Conservation (phyloP, 805 yeast species). For the Metschnikowia drakensbergensis region DNA sequence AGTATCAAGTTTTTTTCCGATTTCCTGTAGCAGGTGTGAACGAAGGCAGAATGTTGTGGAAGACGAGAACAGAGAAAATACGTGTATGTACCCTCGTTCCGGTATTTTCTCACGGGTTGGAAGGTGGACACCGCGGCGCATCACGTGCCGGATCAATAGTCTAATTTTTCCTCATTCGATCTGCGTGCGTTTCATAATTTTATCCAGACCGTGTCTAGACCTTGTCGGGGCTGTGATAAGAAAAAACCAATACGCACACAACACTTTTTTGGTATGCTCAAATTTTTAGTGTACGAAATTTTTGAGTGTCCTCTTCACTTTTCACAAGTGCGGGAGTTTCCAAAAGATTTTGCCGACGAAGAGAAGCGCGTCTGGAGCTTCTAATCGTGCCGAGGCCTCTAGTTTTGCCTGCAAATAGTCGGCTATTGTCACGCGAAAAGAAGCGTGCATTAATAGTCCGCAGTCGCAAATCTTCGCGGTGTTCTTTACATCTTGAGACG, state of each 20-base stretch:
- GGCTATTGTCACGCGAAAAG: background rate
- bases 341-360: background rate
- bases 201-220: background rate
- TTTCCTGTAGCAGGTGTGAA: background rate
- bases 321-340: background rate
- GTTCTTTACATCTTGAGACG: background rate
- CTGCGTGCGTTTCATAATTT: conserved; percentile 4
- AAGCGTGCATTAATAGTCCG: background rate
- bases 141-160: conserved; percentile 7
- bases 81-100: conserved; percentile 14
- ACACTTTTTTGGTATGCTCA: too few species aligned
- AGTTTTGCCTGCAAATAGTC: background rate
- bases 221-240: background rate
- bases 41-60: conserved; percentile 1
- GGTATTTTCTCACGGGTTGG: conserved; percentile 10
- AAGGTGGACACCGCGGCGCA: conserved; percentile 14
- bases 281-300: too few species aligned
- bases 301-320: too few species aligned
- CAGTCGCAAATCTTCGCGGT: background rate
- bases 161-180: conserved; percentile 2
- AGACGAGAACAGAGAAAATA: conserved; percentile 6
- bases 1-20: background rate
- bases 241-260: background rate
- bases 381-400: background rate
- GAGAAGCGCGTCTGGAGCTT: background rate